A percentile compares a stretch with the other conserved stretches of the same genome.
phyloP scores from a whole-genome alignment of 116 monocot species.

The Phalaenopsis hybrid region DNA sequence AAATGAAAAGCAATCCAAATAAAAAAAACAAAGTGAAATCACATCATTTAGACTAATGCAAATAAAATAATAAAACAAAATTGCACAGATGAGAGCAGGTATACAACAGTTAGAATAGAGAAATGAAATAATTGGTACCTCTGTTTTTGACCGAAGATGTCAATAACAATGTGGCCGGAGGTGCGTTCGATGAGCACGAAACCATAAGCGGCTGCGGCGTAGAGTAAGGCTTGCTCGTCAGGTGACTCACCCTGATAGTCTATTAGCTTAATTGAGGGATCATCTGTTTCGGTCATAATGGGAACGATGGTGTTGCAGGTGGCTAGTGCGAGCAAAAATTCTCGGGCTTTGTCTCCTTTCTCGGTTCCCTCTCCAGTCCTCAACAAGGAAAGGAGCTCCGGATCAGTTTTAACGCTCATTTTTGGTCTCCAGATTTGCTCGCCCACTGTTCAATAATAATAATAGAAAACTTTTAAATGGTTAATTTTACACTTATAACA shows the following conservation, averaged over 20 bases:
- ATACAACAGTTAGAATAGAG: not conserved
- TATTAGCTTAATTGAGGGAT: constrained; percentile 27
- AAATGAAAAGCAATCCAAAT: too few species aligned
- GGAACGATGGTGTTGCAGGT: constrained; percentile 94
- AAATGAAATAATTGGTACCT: constrained; percentile 26
- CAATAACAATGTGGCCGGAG: constrained; percentile 65
- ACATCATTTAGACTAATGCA: too few species aligned
- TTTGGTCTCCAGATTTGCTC: constrained; percentile 51
- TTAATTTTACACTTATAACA: not conserved
- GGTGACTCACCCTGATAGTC: constrained; percentile 97
- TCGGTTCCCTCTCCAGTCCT: constrained; percentile 23
- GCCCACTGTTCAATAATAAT: constrained; percentile 24
- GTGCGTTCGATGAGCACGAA: constrained; percentile 66
- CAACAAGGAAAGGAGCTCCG: constrained; percentile 37
- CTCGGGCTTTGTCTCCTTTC: constrained; percentile 23
- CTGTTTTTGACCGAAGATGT: constrained; percentile 51
- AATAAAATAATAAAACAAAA: too few species aligned
- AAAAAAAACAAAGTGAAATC: too few species aligned
- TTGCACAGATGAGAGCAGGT: too few species aligned
- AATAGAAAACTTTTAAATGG: not conserved
- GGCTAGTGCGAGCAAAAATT: constrained; percentile 69
- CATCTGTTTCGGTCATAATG: constrained; percentile 36
- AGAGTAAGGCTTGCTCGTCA: constrained; percentile 85
- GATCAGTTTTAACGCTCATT: constrained; percentile 51
- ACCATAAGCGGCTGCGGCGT: constrained; percentile 86